Evolutionary conservation across 2,329 filamentous ascomycete species (phyloP).

Genomic region (Aspergillus novofumigatus): DNA sequence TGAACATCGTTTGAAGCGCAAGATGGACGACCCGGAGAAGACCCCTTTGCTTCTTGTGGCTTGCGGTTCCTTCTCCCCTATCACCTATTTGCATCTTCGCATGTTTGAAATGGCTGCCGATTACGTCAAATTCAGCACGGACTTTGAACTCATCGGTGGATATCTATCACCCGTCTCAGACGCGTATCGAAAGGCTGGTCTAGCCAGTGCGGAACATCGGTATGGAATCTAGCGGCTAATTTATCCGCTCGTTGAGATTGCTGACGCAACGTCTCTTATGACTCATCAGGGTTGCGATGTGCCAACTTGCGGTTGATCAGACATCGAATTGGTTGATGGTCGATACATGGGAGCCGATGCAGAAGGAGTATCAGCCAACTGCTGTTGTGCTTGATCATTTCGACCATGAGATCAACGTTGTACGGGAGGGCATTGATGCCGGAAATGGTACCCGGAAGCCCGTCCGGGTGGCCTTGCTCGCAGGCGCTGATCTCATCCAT

Average conservation of each 20-base stretch:
- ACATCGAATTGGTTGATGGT: constrained; percentile 79
- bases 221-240: constrained; percentile 25
- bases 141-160: constrained; percentile 81
- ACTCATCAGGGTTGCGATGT: constrained; percentile 68
- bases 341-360: constrained; percentile 82
- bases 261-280: not conserved
- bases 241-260: not conserved
- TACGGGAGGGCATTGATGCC: constrained; percentile 68
- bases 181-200: constrained; percentile 74
- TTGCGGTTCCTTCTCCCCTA: constrained; percentile 63
- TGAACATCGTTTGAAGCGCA: constrained; percentile 41
- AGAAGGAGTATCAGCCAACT: constrained; percentile 81
- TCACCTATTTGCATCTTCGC: constrained; percentile 57
- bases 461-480: constrained; percentile 74
- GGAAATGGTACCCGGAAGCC: constrained; percentile 61
- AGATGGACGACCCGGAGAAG: constrained; percentile 45
- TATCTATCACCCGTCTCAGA: constrained; percentile 76
- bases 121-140: constrained; percentile 68
- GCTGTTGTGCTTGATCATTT: constrained; percentile 89
- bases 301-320: constrained; percentile 68
- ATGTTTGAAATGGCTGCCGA: constrained; percentile 88
- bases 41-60: constrained; percentile 46
- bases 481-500: constrained; percentile 70
- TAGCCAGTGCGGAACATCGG: constrained; percentile 69
- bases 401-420: constrained; percentile 79